Base-by-base conservation (phyloP, 768 basidiomycete genomes). In the Guyanaporus albipodus region DNA sequence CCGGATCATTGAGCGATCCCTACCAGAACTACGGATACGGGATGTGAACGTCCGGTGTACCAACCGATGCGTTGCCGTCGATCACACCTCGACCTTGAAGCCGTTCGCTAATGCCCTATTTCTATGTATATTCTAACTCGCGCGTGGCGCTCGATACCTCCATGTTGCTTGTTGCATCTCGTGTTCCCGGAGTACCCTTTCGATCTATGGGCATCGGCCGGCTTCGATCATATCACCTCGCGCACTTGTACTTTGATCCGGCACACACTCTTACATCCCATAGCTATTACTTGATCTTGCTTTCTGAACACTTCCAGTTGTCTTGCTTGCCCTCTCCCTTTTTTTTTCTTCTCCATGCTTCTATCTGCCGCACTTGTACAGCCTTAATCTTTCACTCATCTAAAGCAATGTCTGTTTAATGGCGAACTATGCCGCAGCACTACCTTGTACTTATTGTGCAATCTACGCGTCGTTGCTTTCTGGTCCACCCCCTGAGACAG, bases 1-100 rank as follows among this genome's bases (percentile, higher is more conserved):
- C 82, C 32, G 73, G 75, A 38, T 71, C 78, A 32, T 70, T 84
- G 59, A 79, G 73, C 58, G 87, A 89, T 67, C 85, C 84, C 27
- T 91, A 91, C 73, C 85, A 86, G 71, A 70, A 73, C 53, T 91
- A 84, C 59, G 83, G 82, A 48, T 91, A 91, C 59, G 82, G 85
- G 62, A 87, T 89, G 85, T 90, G 77, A 82, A 69, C 42, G 26
- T 39, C 26, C 47, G n/a, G n/a, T 35, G 29, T 31, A 28, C 37
- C 15, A 31, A n/a, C 42, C 57, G 54, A 31, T 57, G 68, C 69
- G 72, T 69, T 64, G 15, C 27, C 33, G 22, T 48, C 53, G 43
- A 44, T 31, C 9, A 14, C 26, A 31, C 42, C 37, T 46, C 54
- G 37, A 53, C 50, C 38, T 44, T 49, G 46, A 36, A 55, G 45